Percentiles rank a stretch among this genome's conserved stretches.
Evolutionary conservation across 73 alveolate genomes (phyloP).

Genomic region (Breviolum minutum): DNA sequence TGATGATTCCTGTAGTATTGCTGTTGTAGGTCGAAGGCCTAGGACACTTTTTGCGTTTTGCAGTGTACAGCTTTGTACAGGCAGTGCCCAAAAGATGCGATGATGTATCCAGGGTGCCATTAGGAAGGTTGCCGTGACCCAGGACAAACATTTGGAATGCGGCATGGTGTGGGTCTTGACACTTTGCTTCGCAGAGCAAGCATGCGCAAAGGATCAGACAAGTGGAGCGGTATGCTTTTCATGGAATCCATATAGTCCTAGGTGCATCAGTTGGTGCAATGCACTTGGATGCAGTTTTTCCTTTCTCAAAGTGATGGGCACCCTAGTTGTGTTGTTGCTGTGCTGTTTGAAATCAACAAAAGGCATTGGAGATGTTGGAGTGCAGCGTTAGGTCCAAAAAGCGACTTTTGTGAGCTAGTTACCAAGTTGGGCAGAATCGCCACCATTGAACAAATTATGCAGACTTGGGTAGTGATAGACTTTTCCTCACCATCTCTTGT

Average conservation of each 20-base stretch:
- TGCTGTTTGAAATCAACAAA: not conserved
- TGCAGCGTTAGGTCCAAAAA: too few relatives aligned
- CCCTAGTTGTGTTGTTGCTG: too few relatives aligned
- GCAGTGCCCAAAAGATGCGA: not conserved
- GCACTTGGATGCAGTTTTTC: not conserved
- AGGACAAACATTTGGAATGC: not conserved
- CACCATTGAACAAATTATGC: too few relatives aligned
- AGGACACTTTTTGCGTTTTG: conserved; percentile 15
- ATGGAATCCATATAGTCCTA: too few relatives aligned
- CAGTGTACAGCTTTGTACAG: conserved; percentile 37
- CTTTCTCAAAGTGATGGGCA: too few relatives aligned
- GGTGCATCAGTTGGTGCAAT: not conserved
- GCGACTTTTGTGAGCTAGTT: too few relatives aligned
- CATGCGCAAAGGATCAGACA: too few relatives aligned
- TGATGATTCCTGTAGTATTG: too few relatives aligned
- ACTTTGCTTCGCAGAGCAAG: not conserved
- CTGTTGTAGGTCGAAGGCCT: conserved; percentile 20
- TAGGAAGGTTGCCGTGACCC: not conserved
- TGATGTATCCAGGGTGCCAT: not conserved
- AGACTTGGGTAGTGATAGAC: too few relatives aligned
- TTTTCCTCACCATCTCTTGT: too few relatives aligned
- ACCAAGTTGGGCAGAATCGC: too few relatives aligned
- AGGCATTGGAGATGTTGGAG: not conserved
- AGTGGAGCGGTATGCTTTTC: too few relatives aligned
- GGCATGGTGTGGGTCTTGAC: not conserved